Conservation (phyloP, 2,329 filamentous ascomycete genomes). For the Knufia petricola region DNA sequence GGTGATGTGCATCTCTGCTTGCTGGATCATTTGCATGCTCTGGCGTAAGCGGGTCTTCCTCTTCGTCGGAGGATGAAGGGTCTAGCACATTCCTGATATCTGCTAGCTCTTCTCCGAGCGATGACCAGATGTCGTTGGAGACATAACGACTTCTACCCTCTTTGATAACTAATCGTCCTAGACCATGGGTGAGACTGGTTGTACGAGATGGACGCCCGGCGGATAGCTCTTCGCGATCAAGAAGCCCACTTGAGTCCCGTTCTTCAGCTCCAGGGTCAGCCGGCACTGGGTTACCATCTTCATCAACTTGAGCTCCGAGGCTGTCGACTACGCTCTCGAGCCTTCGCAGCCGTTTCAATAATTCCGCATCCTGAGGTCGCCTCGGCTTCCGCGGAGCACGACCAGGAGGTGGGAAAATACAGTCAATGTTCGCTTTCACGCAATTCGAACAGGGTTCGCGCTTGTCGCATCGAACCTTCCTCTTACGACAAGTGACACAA, state of each 20-base stretch:
- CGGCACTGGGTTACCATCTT: conserved; percentile 18
- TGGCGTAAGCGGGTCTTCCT: conserved; percentile 43
- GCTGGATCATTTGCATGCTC: conserved; percentile 27
- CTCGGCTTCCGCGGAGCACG: conserved; percentile 50
- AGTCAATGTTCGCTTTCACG: conserved; percentile 44
- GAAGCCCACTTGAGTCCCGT: conserved; percentile 18
- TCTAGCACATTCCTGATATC: conserved; percentile 54
- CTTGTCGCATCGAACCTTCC: conserved; percentile 43
- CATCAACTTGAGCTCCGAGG: conserved; percentile 40
- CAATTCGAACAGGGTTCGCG: conserved; percentile 38
- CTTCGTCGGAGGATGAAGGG: conserved; percentile 44
- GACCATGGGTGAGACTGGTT: conserved; percentile 33
- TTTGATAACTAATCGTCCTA: conserved; percentile 50
- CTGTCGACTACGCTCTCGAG: conserved; percentile 54
- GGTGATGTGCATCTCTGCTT: conserved; percentile 36
- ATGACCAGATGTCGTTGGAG: conserved; percentile 53
- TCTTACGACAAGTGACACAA: conserved; percentile 38
- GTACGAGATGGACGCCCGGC: neutral
- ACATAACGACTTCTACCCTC: conserved; percentile 52
- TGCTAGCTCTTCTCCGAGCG: conserved; percentile 53
- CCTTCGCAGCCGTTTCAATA: conserved; percentile 47
- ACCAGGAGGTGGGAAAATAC: conserved; percentile 53
- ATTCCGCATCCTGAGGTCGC: conserved; percentile 50
- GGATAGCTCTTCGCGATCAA: neutral
- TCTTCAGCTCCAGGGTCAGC: conserved; percentile 9